Percentiles rank a stretch among this genome's conserved stretches.
phyloP scores from a whole-genome alignment of 805 yeast genomes.

The Hanseniaspora jakobsenii region DNA sequence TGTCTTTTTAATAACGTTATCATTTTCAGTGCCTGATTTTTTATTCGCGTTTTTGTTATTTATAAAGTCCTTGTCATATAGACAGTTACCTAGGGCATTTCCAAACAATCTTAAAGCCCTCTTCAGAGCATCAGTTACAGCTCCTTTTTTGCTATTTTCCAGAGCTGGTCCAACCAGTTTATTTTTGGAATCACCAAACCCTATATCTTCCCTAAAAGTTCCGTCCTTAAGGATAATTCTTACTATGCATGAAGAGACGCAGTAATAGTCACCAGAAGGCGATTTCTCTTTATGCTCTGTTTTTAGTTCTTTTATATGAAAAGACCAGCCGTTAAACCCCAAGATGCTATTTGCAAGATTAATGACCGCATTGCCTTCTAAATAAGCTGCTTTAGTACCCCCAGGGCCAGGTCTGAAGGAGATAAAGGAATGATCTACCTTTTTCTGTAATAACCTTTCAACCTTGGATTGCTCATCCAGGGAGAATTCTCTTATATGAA shows the following conservation, averaged over 20 bases:
- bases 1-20: slow-evolving; percentile 5
- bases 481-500: slow-evolving; percentile 14
- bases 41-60: slow-evolving; percentile 17
- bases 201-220: slow-evolving; percentile 69
- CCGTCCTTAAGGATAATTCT: slow-evolving; percentile 67
- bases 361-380: slow-evolving; percentile 77
- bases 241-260: slow-evolving; percentile 64
- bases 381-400: slow-evolving; percentile 52
- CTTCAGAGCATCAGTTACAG: slow-evolving; percentile 71
- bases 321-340: slow-evolving; percentile 76
- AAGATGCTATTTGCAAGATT: slow-evolving; percentile 69
- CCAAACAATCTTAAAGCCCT: slow-evolving; percentile 72
- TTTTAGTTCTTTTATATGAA: slow-evolving; percentile 52
- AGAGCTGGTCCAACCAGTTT: slow-evolving; percentile 62
- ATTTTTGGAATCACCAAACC: slow-evolving; percentile 73
- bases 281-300: slow-evolving; percentile 59
- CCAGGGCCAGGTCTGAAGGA: slow-evolving; percentile 69
- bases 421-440: slow-evolving; percentile 66
- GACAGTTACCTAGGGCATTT: slow-evolving; percentile 70
- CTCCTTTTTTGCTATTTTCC: slow-evolving; percentile 75
- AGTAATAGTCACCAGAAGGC: slow-evolving; percentile 41
- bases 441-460: slow-evolving; percentile 20
- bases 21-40: background rate
- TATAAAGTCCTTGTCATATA: slow-evolving; percentile 62
- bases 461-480: slow-evolving; percentile 6